Evolutionary conservation across 2,329 filamentous ascomycete species (phyloP).

Genomic region (Cadophora sp.): DNA sequence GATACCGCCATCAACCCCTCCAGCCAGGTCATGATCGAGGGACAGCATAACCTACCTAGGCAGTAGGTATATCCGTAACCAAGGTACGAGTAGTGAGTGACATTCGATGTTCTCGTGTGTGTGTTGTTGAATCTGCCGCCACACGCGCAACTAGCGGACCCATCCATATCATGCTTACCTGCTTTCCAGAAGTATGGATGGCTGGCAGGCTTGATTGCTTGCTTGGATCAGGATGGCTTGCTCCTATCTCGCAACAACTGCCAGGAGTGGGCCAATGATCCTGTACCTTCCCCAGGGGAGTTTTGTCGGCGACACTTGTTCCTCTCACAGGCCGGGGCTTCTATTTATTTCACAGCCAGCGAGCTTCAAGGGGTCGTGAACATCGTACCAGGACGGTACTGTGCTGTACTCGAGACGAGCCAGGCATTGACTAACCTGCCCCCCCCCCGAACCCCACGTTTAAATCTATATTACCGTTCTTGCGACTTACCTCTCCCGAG

Average conservation of each 20-base stretch:
- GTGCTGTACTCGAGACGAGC: neutral
- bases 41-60: neutral
- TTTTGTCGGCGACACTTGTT: neutral
- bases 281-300: neutral
- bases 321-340: neutral
- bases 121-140: neutral
- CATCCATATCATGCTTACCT: slow-evolving; percentile 1
- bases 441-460: slow-evolving; percentile 11
- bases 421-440: neutral
- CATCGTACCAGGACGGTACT: neutral
- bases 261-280: neutral
- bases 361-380: neutral
- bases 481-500: neutral
- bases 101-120: slow-evolving; percentile 1
- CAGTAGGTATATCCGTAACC: neutral
- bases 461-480: neutral
- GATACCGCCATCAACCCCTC: neutral
- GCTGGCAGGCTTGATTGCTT: neutral
- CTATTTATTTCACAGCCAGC: too few relatives aligned
- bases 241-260: neutral
- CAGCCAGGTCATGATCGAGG: neutral
- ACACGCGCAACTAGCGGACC: neutral
- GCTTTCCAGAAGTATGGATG: slow-evolving; percentile 6
- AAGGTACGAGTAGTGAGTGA: neutral
- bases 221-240: neutral